Percentiles rank a stretch among this genome's conserved stretches.
Evolutionary conservation across 352 stramenopile species (phyloP).

Genomic region (Pythium utonaiense): DNA sequence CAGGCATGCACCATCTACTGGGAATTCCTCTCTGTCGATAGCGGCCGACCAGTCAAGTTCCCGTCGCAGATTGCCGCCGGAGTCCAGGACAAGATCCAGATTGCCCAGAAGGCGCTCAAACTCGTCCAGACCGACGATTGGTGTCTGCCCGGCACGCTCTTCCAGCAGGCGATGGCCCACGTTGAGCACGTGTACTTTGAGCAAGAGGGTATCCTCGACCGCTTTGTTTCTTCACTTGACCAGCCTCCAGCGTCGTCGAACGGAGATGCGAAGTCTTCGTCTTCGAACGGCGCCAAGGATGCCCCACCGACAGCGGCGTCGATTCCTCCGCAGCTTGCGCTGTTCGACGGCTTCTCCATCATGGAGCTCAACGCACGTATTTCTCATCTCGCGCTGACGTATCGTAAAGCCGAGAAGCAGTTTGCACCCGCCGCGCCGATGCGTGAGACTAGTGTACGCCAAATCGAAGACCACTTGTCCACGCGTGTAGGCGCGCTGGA

Average conservation of each 20-base stretch:
- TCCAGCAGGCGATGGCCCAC: slow-evolving; percentile 66
- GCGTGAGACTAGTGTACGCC: slow-evolving; percentile 37
- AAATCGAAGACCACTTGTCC: slow-evolving; percentile 32
- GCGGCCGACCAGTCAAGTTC: slow-evolving; percentile 58
- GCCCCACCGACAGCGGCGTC: slow-evolving; percentile 6
- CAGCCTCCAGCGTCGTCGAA: slow-evolving; percentile 25
- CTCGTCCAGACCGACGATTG: slow-evolving; percentile 16
- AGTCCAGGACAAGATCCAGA: slow-evolving; percentile 67
- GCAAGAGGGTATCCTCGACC: slow-evolving; percentile 61
- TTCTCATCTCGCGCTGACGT: slow-evolving; percentile 39
- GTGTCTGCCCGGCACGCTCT: slow-evolving; percentile 45
- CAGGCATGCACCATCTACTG: slow-evolving; percentile 81
- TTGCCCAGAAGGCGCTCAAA: slow-evolving; percentile 40
- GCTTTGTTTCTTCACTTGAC: slow-evolving; percentile 73
- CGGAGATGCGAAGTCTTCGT: slow-evolving; percentile 24
- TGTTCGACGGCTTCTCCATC: slow-evolving; percentile 86
- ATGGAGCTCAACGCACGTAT: slow-evolving; percentile 85
- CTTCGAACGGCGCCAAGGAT: slow-evolving; percentile 8
- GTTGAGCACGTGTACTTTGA: slow-evolving; percentile 72
- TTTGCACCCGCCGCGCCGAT: slow-evolving; percentile 28
- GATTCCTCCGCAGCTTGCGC: slow-evolving; percentile 66
- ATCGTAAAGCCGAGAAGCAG: slow-evolving; percentile 23
- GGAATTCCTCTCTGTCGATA: slow-evolving; percentile 74
- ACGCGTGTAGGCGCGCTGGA: slow-evolving; percentile 66
- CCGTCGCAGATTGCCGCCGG: slow-evolving; percentile 41